Evolutionary conservation across 2,329 filamentous ascomycete species (phyloP).

Genomic region (Ophiostoma tasmaniense): DNA sequence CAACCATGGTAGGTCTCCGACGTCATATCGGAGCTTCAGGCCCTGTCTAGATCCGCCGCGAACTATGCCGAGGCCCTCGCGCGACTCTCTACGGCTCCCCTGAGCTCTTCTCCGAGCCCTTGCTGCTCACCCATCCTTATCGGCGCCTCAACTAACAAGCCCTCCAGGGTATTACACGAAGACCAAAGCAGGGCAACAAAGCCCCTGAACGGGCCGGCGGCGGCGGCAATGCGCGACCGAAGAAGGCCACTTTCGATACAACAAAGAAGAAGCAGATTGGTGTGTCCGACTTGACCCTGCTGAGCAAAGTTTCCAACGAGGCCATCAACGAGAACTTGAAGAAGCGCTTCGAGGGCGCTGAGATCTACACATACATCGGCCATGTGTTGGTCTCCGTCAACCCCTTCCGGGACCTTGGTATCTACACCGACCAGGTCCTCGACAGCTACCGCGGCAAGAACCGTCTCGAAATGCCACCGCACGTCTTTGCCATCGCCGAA

Average conservation of each 20-base stretch:
- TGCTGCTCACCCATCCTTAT: neutral
- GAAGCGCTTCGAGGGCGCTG: slow-evolving; percentile 92
- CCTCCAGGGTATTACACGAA: slow-evolving; percentile 40
- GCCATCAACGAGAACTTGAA: slow-evolving; percentile 99
- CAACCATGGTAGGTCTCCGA: slow-evolving; percentile 12
- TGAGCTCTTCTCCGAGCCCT: neutral
- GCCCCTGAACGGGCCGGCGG: slow-evolving; percentile 34
- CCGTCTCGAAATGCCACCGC: slow-evolving; percentile 84
- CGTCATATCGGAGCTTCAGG: neutral
- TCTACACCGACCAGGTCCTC: slow-evolving; percentile 92
- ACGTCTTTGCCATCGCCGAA: slow-evolving; percentile 96
- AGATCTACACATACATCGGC: slow-evolving; percentile 99
- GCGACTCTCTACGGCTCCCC: no score
- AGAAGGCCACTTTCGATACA: slow-evolving; percentile 92
- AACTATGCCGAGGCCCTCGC: neutral
- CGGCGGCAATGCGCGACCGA: slow-evolving; percentile 56
- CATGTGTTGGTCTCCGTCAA: slow-evolving; percentile 99
- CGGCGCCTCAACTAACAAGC: neutral
- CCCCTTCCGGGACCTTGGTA: slow-evolving; percentile 92
- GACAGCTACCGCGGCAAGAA: slow-evolving; percentile 96
- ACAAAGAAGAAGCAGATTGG: slow-evolving; percentile 99
- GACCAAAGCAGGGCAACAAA: slow-evolving; percentile 39
- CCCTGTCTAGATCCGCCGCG: neutral
- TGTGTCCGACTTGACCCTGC: slow-evolving; percentile 91
- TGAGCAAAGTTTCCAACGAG: slow-evolving; percentile 98